phyloP scores from a whole-genome alignment of 2,329 filamentous ascomycete genomes.

The Fusarium sp. region DNA sequence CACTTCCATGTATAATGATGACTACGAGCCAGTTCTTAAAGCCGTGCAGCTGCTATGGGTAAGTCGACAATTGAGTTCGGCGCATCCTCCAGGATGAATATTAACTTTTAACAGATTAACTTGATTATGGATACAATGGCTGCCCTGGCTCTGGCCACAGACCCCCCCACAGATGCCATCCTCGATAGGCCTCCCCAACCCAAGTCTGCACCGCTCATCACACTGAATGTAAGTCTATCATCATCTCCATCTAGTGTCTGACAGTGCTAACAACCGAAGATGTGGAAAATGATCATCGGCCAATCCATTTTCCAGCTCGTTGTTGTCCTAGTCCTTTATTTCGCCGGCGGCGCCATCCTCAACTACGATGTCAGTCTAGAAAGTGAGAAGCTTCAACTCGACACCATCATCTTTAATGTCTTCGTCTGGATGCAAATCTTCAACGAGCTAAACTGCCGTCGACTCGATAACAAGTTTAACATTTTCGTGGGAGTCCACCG shows the following conservation, averaged over 20 bases:
- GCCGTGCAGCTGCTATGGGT: slow-evolving; percentile 78
- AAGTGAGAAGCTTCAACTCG: slow-evolving; percentile 54
- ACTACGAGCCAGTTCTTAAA: slow-evolving; percentile 75
- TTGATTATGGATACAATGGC: slow-evolving; percentile 80
- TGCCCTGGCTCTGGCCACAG: slow-evolving; percentile 70
- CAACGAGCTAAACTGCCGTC: slow-evolving; percentile 76
- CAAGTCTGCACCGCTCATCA: slow-evolving; percentile 80
- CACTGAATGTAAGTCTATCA: slow-evolving; percentile 60
- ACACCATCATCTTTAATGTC: slow-evolving; percentile 76
- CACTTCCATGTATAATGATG: slow-evolving; percentile 70
- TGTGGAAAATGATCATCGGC: slow-evolving; percentile 94
- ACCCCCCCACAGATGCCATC: slow-evolving; percentile 52
- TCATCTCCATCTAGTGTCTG: neutral
- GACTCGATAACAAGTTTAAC: slow-evolving; percentile 76
- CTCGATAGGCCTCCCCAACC: slow-evolving; percentile 65
- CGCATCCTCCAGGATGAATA: slow-evolving; percentile 72
- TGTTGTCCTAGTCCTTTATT: slow-evolving; percentile 69
- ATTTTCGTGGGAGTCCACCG: slow-evolving; percentile 71
- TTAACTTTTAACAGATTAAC: slow-evolving; percentile 64
- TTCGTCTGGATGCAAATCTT: slow-evolving; percentile 82
- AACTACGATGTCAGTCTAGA: slow-evolving; percentile 63
- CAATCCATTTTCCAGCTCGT: slow-evolving; percentile 83
- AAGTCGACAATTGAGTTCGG: slow-evolving; percentile 74
- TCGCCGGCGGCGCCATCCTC: slow-evolving; percentile 67
- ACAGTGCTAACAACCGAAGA: slow-evolving; percentile 52